Evolutionary conservation across 1,284 basidiomycete genomes (phyloP).

Genomic region (Puccinia hordei): DNA sequence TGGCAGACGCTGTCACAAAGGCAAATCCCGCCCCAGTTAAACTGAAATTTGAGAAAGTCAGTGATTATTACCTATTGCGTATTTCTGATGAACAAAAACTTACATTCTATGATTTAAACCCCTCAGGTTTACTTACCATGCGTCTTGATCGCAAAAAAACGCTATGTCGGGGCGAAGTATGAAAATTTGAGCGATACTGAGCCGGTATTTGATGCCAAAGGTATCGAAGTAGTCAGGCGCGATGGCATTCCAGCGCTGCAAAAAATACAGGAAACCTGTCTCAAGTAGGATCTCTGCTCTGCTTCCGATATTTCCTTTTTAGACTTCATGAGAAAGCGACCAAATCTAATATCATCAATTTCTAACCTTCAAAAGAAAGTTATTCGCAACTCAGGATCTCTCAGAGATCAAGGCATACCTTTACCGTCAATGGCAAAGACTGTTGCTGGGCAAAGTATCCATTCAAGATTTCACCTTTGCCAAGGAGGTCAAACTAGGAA

Average conservation of each 20-base stretch:
- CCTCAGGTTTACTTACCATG: slow-evolving; percentile 85
- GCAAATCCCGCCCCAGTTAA: slow-evolving; percentile 88
- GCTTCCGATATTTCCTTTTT: background rate
- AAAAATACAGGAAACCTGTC: slow-evolving; percentile 81
- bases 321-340: background rate
- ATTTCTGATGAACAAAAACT: background rate
- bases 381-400: slow-evolving; percentile 85
- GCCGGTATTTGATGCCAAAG: slow-evolving; percentile 91
- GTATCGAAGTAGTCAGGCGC: slow-evolving; percentile 91
- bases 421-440: slow-evolving; percentile 78
- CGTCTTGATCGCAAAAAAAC: slow-evolving; percentile 91
- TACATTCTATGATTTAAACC: slow-evolving; percentile 18
- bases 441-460: slow-evolving; percentile 76
- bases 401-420: slow-evolving; percentile 87
- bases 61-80: slow-evolving; percentile 31
- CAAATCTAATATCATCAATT: background rate
- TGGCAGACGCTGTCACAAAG: slow-evolving; percentile 81
- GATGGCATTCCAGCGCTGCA: slow-evolving; percentile 84
- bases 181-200: slow-evolving; percentile 77
- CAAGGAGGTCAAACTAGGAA: slow-evolving; percentile 88
- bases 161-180: slow-evolving; percentile 94
- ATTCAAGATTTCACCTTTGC: slow-evolving; percentile 91
- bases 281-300: slow-evolving; percentile 68
- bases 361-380: slow-evolving; percentile 65
- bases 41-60: slow-evolving; percentile 94